Evolutionary conservation across 129 eudicot species (phyloP).

Genomic region (Lactuca sativa): DNA sequence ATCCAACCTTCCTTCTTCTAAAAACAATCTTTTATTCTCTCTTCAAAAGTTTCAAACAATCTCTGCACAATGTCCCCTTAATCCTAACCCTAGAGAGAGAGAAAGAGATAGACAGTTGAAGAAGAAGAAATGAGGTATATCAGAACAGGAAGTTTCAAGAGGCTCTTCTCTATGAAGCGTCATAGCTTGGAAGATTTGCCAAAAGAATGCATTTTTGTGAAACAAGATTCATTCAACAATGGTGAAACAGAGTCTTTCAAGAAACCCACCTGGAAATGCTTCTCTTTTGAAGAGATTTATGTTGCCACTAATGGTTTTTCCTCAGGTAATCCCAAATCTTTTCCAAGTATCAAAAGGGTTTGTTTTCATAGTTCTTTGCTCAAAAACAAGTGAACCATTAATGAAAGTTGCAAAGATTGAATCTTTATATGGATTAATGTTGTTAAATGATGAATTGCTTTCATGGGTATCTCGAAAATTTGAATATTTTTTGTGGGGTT

Average conservation of each 20-base stretch:
- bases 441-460: constrained; percentile 13
- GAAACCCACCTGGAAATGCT: constrained; percentile 86
- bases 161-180: constrained; percentile 74
- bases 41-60: constrained; percentile 22
- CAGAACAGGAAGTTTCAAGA: constrained; percentile 75
- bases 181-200: constrained; percentile 57
- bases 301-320: constrained; percentile 78
- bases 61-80: constrained; percentile 40
- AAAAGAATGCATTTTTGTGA: constrained; percentile 36
- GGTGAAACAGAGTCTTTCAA: constrained; percentile 40
- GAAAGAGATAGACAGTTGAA: neutral
- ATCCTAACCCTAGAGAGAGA: constrained; percentile 33
- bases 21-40: constrained; percentile 18
- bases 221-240: constrained; percentile 37
- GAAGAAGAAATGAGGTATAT: constrained; percentile 60
- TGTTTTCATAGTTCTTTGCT: neutral
- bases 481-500: constrained; percentile 3
- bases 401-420: constrained; percentile 19
- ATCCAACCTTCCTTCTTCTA: constrained; percentile 35
- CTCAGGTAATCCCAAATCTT: constrained; percentile 52
- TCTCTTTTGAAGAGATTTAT: constrained; percentile 74
- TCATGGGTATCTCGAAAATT: constrained; percentile 21
- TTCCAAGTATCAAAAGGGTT: neutral
- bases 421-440: constrained; percentile 18
- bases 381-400: constrained; percentile 2